phyloP scores from a whole-genome alignment of 2,329 filamentous ascomycete species.

The Fusarium coffeatum region DNA sequence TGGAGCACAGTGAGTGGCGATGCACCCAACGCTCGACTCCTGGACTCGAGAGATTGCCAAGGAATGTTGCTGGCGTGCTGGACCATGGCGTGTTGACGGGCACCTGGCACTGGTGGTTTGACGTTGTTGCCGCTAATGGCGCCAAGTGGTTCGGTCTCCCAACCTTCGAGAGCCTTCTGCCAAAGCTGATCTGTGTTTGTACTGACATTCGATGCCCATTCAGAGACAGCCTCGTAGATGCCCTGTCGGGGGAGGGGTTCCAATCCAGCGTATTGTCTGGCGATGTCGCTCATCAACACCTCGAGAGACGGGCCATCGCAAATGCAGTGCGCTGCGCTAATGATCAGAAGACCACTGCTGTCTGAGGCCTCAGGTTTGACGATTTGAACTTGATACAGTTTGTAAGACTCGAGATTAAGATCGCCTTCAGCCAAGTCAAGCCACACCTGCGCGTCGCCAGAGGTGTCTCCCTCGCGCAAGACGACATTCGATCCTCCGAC shows the following conservation, averaged over 20 bases:
- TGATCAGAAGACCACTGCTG: neutral
- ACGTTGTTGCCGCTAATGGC: conserved; percentile 21
- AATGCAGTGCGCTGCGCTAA: conserved; percentile 24
- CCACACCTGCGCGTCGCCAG: neutral
- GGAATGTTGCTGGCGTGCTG: neutral
- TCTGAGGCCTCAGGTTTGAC: neutral
- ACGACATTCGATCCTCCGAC: neutral
- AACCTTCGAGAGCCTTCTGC: conserved; percentile 12
- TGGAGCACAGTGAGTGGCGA: conserved; percentile 13
- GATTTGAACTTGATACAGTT: neutral
- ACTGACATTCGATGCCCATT: neutral
- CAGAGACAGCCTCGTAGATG: neutral
- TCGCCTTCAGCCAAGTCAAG: neutral
- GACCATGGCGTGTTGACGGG: conserved; percentile 5
- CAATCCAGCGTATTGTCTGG: neutral
- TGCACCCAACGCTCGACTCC: conserved; percentile 5
- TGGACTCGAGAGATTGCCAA: conserved; percentile 4
- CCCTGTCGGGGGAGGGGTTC: neutral
- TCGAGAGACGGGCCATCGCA: conserved; percentile 25
- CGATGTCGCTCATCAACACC: conserved; percentile 10
- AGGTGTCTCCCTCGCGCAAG: accelerated
- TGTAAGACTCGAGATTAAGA: conserved; percentile 2
- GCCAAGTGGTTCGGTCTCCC: conserved; percentile 15
- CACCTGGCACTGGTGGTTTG: neutral
- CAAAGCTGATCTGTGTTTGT: conserved; percentile 4